phyloP scores from a whole-genome alignment of 768 basidiomycete genomes.

The Pisolithus orientalis region DNA sequence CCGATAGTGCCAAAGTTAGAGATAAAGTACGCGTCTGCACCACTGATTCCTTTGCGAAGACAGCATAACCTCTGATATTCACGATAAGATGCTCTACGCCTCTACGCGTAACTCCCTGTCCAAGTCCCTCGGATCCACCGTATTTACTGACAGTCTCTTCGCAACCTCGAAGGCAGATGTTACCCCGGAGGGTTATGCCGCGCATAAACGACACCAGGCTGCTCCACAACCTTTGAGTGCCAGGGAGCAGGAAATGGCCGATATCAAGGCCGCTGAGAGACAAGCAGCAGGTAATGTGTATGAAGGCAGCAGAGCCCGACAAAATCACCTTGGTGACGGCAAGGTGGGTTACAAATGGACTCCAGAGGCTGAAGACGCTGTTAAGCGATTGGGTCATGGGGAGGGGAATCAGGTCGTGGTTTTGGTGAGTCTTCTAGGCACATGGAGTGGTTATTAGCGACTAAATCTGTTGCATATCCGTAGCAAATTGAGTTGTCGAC shows the following conservation, averaged over 20 bases:
- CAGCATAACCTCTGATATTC: background rate
- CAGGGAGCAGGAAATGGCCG: slow-evolving; percentile 76
- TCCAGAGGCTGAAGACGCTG: slow-evolving; percentile 55
- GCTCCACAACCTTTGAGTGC: slow-evolving; percentile 81
- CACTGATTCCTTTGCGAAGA: background rate
- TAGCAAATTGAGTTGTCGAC: slow-evolving; percentile 63
- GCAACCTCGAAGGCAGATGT: slow-evolving; percentile 68
- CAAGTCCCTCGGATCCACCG: slow-evolving; percentile 66
- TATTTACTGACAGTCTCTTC: slow-evolving; percentile 71
- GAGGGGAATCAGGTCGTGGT: slow-evolving; percentile 52
- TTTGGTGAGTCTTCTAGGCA: slow-evolving; percentile 43
- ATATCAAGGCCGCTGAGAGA: slow-evolving; percentile 73
- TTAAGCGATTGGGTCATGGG: slow-evolving; percentile 48
- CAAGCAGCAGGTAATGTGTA: slow-evolving; percentile 45
- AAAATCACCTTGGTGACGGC: slow-evolving; percentile 50
- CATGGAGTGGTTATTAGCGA: no score
- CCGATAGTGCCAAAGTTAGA: slow-evolving; percentile 72
- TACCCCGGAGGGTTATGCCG: slow-evolving; percentile 62
- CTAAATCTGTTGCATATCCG: background rate
- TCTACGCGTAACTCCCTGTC: slow-evolving; percentile 65
- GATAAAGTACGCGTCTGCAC: slow-evolving; percentile 52
- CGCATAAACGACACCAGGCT: slow-evolving; percentile 62
- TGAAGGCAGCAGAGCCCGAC: slow-evolving; percentile 50
- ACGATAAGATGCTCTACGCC: slow-evolving; percentile 80
- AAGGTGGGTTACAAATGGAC: slow-evolving; percentile 63